Percentiles rank a stretch among this genome's conserved stretches.
These are phyloP conservation scores for Xerocomus nothofagi DNA, from an alignment of 1,284 basidiomycete genomes.

Conservation along the genomic window DNA sequence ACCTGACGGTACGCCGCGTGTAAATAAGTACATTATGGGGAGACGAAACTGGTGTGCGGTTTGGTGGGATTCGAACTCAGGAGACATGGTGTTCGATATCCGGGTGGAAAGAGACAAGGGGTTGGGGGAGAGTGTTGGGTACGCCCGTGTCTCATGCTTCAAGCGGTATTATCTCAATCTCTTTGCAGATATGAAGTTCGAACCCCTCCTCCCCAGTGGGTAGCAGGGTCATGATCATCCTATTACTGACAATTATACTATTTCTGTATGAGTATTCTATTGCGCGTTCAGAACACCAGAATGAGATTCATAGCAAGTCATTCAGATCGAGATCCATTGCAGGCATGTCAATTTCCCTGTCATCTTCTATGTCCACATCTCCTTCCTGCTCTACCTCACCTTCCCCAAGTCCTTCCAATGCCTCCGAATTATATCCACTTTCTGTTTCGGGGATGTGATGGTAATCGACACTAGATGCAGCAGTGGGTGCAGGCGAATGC, in stretches of 20 bases:
- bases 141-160: constrained; percentile 14
- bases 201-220: constrained; percentile 54
- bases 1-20: constrained; percentile 64
- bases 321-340: constrained; percentile 31
- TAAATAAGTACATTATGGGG: constrained; percentile 80
- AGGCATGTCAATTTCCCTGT: constrained; percentile 22
- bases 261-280: constrained; percentile 1
- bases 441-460: constrained; percentile 36
- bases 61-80: constrained; percentile 56
- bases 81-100: constrained; percentile 83
- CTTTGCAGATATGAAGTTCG: constrained; percentile 47
- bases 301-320: constrained; percentile 24
- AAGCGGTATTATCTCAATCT: constrained; percentile 5
- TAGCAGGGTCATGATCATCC: constrained; percentile 18
- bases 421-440: constrained; percentile 51
- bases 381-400: constrained; percentile 32
- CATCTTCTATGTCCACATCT: constrained; percentile 28
- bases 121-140: constrained; percentile 75
- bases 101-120: constrained; percentile 86
- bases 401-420: constrained; percentile 30
- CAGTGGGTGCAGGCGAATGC: constrained; percentile 52
- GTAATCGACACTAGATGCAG: constrained; percentile 46
- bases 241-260: background rate
- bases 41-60: constrained; percentile 90
- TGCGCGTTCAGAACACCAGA: background rate